A percentile compares a stretch with the other conserved stretches of the same genome.
phyloP scores from a whole-genome alignment of 169 alveolate genomes.

The Pseudocohnilembus persalinus region DNA sequence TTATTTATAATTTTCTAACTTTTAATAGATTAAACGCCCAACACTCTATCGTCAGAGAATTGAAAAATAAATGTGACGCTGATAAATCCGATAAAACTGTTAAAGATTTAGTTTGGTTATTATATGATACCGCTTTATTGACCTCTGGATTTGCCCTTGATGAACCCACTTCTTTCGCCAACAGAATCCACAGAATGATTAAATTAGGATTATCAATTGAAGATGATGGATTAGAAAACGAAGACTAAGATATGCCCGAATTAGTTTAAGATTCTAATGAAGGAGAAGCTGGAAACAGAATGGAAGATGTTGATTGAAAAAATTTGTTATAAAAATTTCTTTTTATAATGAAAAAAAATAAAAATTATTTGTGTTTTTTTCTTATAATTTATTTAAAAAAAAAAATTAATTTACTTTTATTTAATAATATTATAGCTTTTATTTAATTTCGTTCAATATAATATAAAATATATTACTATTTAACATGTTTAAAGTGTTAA shows the following conservation, averaged over 20 bases:
- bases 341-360: too few species aligned
- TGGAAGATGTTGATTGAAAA: conserved; percentile 35
- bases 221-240: conserved; percentile 89
- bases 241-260: conserved; percentile 44
- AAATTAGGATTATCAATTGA: conserved; percentile 98
- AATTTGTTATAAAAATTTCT: not conserved
- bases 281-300: conserved; percentile 2
- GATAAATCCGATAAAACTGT: conserved; percentile 98
- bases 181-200: conserved; percentile 99
- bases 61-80: conserved; percentile 94
- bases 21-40: conserved; percentile 95
- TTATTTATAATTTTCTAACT: too few species aligned
- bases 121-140: conserved; percentile 97
- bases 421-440: too few species aligned
- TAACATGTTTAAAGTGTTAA: too few species aligned
- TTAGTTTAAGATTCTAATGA: conserved; percentile 1
- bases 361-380: too few species aligned
- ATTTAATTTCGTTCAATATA: too few species aligned
- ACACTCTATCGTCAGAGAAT: conserved; percentile 96
- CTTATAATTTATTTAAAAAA: too few species aligned
- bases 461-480: too few species aligned
- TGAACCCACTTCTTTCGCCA: conserved; percentile 98
- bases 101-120: conserved; percentile 98
- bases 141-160: conserved; percentile 99
- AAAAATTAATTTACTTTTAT: too few species aligned